A percentile compares a stretch with the other conserved stretches of the same genome.
Evolutionary conservation across 441 rosid genomes (phyloP).

Genomic region (Eugenia klotzschiana): DNA sequence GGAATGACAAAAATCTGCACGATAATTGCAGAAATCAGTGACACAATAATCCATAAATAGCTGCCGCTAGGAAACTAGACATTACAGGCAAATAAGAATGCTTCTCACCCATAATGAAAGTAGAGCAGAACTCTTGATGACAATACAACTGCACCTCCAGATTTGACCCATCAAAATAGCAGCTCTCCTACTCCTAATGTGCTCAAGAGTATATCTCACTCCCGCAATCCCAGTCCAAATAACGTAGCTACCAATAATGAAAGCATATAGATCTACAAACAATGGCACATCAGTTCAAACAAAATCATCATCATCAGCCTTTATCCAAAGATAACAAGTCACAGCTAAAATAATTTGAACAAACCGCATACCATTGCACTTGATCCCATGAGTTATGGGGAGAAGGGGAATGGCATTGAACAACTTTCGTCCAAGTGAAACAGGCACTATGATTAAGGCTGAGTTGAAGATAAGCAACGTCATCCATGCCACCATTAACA

Average conservation of each 20-base stretch:
- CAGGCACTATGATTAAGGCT: constrained; percentile 69
- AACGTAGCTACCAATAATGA: constrained; percentile 80
- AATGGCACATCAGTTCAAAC: neutral
- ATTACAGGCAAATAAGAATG: neutral
- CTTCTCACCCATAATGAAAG: constrained; percentile 76
- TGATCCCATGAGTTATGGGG: constrained; percentile 92
- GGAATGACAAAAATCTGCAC: constrained; percentile 77
- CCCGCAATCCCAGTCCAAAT: constrained; percentile 85
- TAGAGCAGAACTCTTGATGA: constrained; percentile 60
- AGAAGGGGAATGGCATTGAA: constrained; percentile 84
- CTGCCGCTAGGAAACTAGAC: neutral
- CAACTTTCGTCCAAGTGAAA: constrained; percentile 81
- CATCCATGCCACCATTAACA: constrained; percentile 90
- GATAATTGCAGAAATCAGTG: neutral
- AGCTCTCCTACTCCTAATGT: constrained; percentile 56
- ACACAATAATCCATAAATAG: neutral
- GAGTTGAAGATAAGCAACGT: constrained; percentile 86
- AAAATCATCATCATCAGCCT: neutral
- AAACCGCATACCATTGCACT: constrained; percentile 68
- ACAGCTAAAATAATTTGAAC: neutral
- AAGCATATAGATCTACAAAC: constrained; percentile 67
- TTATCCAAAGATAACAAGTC: neutral
- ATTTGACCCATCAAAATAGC: constrained; percentile 48
- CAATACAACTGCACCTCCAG: constrained; percentile 81
- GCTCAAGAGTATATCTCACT: constrained; percentile 64